Evolutionary conservation across 179 eudicot species (phyloP).

Genomic region (Carnegiea gigantea): DNA sequence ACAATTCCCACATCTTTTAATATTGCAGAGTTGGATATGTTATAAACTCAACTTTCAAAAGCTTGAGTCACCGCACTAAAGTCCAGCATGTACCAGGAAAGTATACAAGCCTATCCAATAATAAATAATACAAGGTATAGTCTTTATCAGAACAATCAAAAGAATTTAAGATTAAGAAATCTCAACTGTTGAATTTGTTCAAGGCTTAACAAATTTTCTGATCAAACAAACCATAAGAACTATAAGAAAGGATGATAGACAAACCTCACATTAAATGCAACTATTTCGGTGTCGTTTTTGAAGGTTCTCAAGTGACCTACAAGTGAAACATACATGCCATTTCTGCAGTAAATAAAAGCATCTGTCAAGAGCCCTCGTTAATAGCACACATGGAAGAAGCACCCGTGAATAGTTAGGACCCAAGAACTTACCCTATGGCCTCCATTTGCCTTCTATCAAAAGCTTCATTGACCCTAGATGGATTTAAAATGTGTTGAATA

Average conservation of each 20-base stretch:
- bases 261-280: slow-evolving; percentile 72
- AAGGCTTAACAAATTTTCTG: neutral
- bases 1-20: neutral
- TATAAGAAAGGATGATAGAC: neutral
- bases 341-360: slow-evolving; percentile 38
- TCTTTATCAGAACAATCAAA: neutral
- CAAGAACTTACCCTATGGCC: slow-evolving; percentile 55
- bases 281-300: slow-evolving; percentile 61
- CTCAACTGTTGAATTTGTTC: too few relatives aligned
- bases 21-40: neutral
- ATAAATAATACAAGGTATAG: neutral
- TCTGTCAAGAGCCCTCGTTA: neutral
- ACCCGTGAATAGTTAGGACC: neutral
- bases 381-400: neutral
- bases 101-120: neutral
- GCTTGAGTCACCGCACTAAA: neutral
- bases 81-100: neutral
- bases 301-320: slow-evolving; percentile 70
- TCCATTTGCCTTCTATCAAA: slow-evolving; percentile 78
- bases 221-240: neutral
- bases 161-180: neutral
- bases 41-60: neutral
- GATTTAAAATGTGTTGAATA: neutral
- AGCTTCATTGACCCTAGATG: slow-evolving; percentile 67
- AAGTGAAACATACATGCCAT: slow-evolving; percentile 70